Base-by-base conservation (phyloP, 176 grass and related monocot genomes). In the Oryza punctata region DNA sequence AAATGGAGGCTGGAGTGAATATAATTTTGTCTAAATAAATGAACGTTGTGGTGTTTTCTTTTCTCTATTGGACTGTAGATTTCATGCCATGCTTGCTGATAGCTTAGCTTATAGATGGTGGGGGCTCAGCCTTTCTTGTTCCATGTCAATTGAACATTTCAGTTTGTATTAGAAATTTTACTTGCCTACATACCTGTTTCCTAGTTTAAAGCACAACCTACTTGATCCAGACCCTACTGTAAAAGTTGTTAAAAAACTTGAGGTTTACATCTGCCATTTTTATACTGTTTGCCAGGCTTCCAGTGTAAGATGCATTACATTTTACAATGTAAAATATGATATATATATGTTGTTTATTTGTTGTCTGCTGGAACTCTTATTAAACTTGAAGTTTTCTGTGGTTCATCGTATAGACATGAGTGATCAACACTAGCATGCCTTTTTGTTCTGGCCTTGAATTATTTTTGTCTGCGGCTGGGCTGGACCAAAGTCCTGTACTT, bases 21-120 rank as follows among this genome's bases (percentile, higher is more conserved):
- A 6, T 38, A 10, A 7, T 75, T 82, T 67, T 63, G 5, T 57
- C 61, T 68, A 80, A 57, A 21, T 30, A 47, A 21, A n/a, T 30
- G 10, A 46, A 66, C 65, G 14, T 67, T 67, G 1, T 65, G 35
- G 4, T 78, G 52, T 89, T 26, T 40, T 54, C 76, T 89, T 63
- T 50, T 66, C 72, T 79, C 15, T 26, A 33, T 81, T 74, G 35
- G 6, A 12, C 35, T 5, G 43, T 3, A n/a, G 65, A 46, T 54
- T 66, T 47, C 3, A 6, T 11, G 35, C 49, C 76, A 63, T 65
- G 52, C 64, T 50, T 71, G 46, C 65, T 60, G 9, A 15, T 37
- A 9, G 26, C 66, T 68, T 21, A 73, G 5, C 33, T 75, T 63
- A 45, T 61, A 75, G 27, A 29, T 37, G 63, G 49, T 12, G 1